A percentile compares a stretch with the other conserved stretches of the same genome.
phyloP scores from a whole-genome alignment of 331 rosid genomes.

The Pyracantha coccinea region DNA sequence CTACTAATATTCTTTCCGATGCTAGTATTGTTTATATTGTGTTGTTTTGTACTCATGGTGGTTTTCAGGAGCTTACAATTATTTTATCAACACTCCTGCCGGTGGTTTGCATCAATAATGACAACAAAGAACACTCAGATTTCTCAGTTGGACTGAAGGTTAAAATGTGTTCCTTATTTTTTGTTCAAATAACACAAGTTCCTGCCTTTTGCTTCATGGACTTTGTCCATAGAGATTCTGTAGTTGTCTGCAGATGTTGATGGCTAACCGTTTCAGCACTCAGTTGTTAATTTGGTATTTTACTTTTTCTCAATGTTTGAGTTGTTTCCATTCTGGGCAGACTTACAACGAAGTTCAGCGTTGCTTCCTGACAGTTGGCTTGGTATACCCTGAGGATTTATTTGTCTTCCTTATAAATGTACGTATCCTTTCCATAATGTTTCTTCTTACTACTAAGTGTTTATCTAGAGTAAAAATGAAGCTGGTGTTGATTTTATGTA shows the following conservation, averaged over 20 bases:
- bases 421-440: conserved; percentile 28
- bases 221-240: background rate
- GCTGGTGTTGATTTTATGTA: background rate
- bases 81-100: conserved; percentile 76
- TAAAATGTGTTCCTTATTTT: conserved; percentile 3
- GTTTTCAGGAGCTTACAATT: conserved; percentile 67
- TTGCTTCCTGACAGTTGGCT: conserved; percentile 85
- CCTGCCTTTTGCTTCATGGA: background rate
- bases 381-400: conserved; percentile 82
- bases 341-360: conserved; percentile 87
- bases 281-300: background rate
- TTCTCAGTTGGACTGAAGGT: conserved; percentile 84
- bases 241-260: background rate
- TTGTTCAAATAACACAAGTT: background rate
- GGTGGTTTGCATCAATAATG: conserved; percentile 61
- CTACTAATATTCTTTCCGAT: background rate
- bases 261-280: background rate
- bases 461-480: background rate
- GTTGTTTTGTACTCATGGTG: conserved; percentile 12
- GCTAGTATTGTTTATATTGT: background rate
- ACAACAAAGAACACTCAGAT: conserved; percentile 68
- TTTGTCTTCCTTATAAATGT: conserved; percentile 76
- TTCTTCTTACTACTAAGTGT: conserved; percentile 3
- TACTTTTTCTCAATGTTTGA: background rate
- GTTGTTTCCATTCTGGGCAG: conserved; percentile 33